Evolutionary conservation across 176 grass and related monocot species (phyloP), one percentile per base, ranked within the genome.

Genomic region (Phyllostachys edulis): DNA sequence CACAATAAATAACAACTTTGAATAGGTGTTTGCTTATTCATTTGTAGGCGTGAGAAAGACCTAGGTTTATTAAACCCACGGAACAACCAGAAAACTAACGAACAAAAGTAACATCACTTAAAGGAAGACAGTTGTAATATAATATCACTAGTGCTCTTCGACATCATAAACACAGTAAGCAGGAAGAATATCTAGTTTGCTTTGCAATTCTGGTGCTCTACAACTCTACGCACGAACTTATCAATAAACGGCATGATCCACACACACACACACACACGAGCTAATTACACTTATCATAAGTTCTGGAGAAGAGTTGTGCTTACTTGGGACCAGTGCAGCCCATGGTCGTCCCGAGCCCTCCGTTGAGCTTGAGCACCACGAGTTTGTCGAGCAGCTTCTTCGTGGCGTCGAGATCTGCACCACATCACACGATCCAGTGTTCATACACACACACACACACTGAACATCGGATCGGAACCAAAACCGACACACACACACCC

Each of bases 241-340:
- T 26, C 67, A 3, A 65, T 26, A 17, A 37, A 49, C 7, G 9
- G 27, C 20, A 12, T 50, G 52, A 62, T 84, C 51, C 26, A 59
- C 14, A 50, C 10, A 51, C 39, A 59, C 14, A 50, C 10, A 51
- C 39, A 20, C 7, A 9, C 29, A 18, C 50, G 41, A 70, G 13
- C 6, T 17, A 46, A 86, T 21, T 46, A 21, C 52, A 36, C 6
- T 16, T 36, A 77, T 18, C 9, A 21, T 49, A 71, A 57, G 16
- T 34, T 17, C 34, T 0, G 32, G 12, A 34, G 56, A 64, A 51
- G n/a, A 69, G 21, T 81, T 71, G 64, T 59, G 80, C 91, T 95
- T 80, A 98, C 96, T 98, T 98, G 77, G 96, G 96, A 4, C 96
- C 96, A 47, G 96, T 99, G 85, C 96, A 99, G 49, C 96, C 96